Evolutionary conservation across 129 eudicot genomes (phyloP).

Genomic region (Chrysanthemum seticuspe): DNA sequence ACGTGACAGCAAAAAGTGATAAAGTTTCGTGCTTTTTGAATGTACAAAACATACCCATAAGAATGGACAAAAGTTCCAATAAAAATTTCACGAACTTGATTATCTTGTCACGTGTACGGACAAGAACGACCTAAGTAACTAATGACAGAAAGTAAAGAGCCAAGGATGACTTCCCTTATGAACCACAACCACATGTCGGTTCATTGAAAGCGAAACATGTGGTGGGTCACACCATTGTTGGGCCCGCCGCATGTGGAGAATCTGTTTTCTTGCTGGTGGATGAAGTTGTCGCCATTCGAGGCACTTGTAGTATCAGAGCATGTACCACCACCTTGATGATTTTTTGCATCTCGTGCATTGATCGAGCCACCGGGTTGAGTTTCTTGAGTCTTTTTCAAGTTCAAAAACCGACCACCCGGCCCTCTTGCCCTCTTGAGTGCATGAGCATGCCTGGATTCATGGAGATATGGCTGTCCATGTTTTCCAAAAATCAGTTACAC

Average conservation of each 20-base stretch:
- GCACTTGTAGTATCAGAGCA: constrained; percentile 39
- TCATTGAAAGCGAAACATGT: constrained; percentile 29
- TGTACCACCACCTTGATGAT: constrained; percentile 22
- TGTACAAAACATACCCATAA: constrained; percentile 12
- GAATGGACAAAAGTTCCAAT: neutral
- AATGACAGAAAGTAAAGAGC: constrained; percentile 52
- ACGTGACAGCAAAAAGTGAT: neutral
- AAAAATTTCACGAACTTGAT: constrained; percentile 6
- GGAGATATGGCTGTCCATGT: constrained; percentile 70
- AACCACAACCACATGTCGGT: constrained; percentile 31
- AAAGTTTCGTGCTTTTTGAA: constrained; percentile 12
- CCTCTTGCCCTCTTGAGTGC: constrained; percentile 83
- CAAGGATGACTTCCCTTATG: constrained; percentile 90
- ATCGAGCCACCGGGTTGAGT: constrained; percentile 16
- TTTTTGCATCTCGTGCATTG: constrained; percentile 27
- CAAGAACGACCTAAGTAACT: constrained; percentile 21
- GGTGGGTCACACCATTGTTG: constrained; percentile 32
- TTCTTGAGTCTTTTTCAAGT: constrained; percentile 50
- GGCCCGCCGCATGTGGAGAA: constrained; percentile 40
- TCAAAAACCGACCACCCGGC: constrained; percentile 77
- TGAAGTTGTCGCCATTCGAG: constrained; percentile 33
- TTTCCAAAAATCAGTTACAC: neutral
- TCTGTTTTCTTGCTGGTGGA: constrained; percentile 37
- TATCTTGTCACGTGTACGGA: constrained; percentile 1
- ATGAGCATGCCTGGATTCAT: constrained; percentile 81